Conservation (phyloP, 345 rosid species). For the Nasturtium officinale region DNA sequence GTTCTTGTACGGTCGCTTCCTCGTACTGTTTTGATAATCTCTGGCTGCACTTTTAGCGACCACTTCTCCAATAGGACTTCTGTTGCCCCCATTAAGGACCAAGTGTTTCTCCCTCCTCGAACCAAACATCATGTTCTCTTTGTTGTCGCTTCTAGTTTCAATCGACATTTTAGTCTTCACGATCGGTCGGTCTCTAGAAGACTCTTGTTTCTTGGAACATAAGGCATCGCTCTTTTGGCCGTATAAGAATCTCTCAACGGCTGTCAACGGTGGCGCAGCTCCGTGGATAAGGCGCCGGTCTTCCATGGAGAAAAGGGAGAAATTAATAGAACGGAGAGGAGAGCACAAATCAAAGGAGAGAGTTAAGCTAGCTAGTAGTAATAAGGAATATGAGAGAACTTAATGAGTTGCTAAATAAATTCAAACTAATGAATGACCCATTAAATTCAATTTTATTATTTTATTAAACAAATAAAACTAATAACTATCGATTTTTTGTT, state of each 20-base stretch:
- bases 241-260: constrained; percentile 75
- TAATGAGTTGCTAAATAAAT: constrained; percentile 39
- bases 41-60: constrained; percentile 32
- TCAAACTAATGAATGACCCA: constrained; percentile 36
- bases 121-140: constrained; percentile 44
- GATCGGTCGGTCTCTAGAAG: constrained; percentile 27
- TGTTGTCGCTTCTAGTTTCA: constrained; percentile 41
- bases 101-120: constrained; percentile 32
- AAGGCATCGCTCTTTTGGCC: constrained; percentile 48
- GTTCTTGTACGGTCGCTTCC: constrained; percentile 49
- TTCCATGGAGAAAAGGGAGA: constrained; percentile 29
- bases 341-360: constrained; percentile 34
- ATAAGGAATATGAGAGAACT: constrained; percentile 25
- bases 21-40: constrained; percentile 44
- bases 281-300: constrained; percentile 39
- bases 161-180: constrained; percentile 19
- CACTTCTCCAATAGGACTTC: constrained; percentile 36
- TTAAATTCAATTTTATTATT: constrained; percentile 12
- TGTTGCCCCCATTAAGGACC: constrained; percentile 38
- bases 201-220: constrained; percentile 36
- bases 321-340: constrained; percentile 31
- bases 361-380: constrained; percentile 22
- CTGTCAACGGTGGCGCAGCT: constrained; percentile 68
- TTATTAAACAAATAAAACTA: neutral
- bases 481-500: neutral